Base-by-base conservation (phyloP, 371 early-diverging fungal genomes). In the Sporodiniella umbellata region DNA sequence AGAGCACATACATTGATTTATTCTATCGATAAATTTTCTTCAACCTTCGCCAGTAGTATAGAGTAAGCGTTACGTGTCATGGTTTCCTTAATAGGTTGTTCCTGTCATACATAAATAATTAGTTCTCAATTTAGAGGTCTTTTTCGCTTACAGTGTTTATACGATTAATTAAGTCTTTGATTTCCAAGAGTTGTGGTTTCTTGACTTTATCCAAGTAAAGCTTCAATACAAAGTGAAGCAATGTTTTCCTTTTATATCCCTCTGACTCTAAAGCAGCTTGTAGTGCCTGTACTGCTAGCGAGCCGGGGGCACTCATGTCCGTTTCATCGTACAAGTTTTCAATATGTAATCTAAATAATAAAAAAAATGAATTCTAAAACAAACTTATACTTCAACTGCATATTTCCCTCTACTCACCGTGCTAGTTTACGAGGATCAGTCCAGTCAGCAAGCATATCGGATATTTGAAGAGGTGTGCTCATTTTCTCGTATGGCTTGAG, bases 391-490 rank as follows among this genome's bases (percentile, higher is more conserved):
- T n/a, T n/a, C n/a, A n/a, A n/a, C n/a, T n/a, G n/a, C n/a, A n/a
- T n/a, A n/a, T n/a, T n/a, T 19, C 8, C n/a, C 35, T 15, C 10
- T 19, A 44, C 66, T 62, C 69, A 75, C 72, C 62, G 50, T 38
- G 57, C 64, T 6, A 84, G 45, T 52, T 76, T 75, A 43, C 71
- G 64, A 11, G 79, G 75, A 49, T 83, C 80, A 0, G 72, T 78
- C 83, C 82, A 85, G 48, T 82, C 81, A 17, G 77, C 68, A 44
- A 85, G 37, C 61, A 80, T 81, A 11, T 79, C 78, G 0, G 75
- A 63, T 26, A 85, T 79, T 23, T 75, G 80, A 2, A 61, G 25
- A 17, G 85, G 85, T 23, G 65, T 31, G 1, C 71, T 61, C 83
- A 80, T 81, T 6, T 50, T 52, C 33, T 78, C 70, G 47, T 69